These are phyloP conservation scores for Cordyceps farinosa DNA, from an alignment of 2,329 filamentous ascomycete species.

Conservation along the genomic window DNA sequence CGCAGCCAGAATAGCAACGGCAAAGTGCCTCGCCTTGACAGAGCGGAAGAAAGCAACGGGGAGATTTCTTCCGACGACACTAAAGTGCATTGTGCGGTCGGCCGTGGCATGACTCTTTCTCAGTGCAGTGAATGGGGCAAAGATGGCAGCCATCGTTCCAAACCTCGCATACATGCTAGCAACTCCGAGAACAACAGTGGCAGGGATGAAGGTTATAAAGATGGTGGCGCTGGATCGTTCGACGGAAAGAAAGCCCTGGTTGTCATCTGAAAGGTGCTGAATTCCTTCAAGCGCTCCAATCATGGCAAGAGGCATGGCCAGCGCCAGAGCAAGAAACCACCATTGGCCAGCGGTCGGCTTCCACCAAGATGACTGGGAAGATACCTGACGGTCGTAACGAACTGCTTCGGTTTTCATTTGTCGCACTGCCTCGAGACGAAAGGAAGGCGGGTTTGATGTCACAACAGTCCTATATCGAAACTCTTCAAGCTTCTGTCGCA, in stretches of 20 bases:
- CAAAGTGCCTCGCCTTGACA: slow-evolving; percentile 23
- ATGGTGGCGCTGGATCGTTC: slow-evolving; percentile 21
- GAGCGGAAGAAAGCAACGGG: slow-evolving; percentile 23
- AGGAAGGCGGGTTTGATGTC: background rate
- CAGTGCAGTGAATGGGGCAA: slow-evolving; percentile 24
- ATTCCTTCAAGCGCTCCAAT: slow-evolving; percentile 24
- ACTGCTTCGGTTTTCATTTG: slow-evolving; percentile 3
- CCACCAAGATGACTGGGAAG: slow-evolving; percentile 22
- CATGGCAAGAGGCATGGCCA: slow-evolving; percentile 24
- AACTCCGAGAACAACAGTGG: slow-evolving; percentile 9
- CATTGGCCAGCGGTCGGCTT: slow-evolving; percentile 22
- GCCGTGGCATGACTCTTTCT: slow-evolving; percentile 22
- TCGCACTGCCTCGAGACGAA: background rate
- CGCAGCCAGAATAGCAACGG: slow-evolving; percentile 20
- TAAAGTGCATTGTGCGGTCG: slow-evolving; percentile 21
- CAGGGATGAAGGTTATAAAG: slow-evolving; percentile 30
- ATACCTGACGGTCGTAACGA: background rate
- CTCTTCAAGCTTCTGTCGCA: background rate
- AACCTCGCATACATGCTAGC: slow-evolving; percentile 25
- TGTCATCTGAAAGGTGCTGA: slow-evolving; percentile 25
- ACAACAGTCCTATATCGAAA: slow-evolving; percentile 2
- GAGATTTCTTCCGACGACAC: slow-evolving; percentile 23
- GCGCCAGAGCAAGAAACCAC: slow-evolving; percentile 26
- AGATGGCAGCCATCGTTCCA: slow-evolving; percentile 23
- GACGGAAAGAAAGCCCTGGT: slow-evolving; percentile 26